phyloP scores from a whole-genome alignment of 176 grass and related monocot genomes.

The Oryza longistaminata region DNA sequence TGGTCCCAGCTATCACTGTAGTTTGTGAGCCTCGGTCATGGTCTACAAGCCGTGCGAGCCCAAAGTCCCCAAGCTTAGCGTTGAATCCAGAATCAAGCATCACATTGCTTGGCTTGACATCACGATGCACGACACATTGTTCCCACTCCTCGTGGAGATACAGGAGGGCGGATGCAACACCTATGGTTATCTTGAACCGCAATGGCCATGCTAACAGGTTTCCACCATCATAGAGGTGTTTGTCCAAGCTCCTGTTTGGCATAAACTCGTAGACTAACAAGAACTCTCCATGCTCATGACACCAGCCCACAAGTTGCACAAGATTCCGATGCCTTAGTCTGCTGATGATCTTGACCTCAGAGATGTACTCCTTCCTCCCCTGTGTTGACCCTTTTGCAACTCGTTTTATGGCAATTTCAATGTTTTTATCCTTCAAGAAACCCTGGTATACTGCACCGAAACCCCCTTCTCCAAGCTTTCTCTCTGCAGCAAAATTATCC shows the following conservation, averaged over 20 bases:
- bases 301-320: slow-evolving; percentile 71
- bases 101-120: slow-evolving; percentile 74
- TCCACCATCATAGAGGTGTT: slow-evolving; percentile 48
- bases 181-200: slow-evolving; percentile 54
- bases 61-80: slow-evolving; percentile 76
- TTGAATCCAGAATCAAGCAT: slow-evolving; percentile 73
- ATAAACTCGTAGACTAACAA: slow-evolving; percentile 61
- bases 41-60: slow-evolving; percentile 64
- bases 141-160: slow-evolving; percentile 84
- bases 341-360: slow-evolving; percentile 82
- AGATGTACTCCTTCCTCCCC: slow-evolving; percentile 74
- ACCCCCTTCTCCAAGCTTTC: slow-evolving; percentile 76
- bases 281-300: slow-evolving; percentile 56
- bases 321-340: slow-evolving; percentile 66
- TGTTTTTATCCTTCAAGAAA: slow-evolving; percentile 42
- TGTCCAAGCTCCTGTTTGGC: slow-evolving; percentile 72
- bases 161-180: slow-evolving; percentile 55
- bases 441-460: slow-evolving; percentile 68
- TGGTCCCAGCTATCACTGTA: slow-evolving; percentile 65
- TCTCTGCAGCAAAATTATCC: slow-evolving; percentile 46
- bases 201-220: slow-evolving; percentile 41
- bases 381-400: slow-evolving; percentile 60
- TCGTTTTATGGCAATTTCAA: slow-evolving; percentile 64
- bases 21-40: slow-evolving; percentile 62
- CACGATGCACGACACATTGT: slow-evolving; percentile 66